A percentile compares a stretch with the other conserved stretches of the same genome.
phyloP scores from a whole-genome alignment of 331 rosid species.

The Pyracantha coccinea region DNA sequence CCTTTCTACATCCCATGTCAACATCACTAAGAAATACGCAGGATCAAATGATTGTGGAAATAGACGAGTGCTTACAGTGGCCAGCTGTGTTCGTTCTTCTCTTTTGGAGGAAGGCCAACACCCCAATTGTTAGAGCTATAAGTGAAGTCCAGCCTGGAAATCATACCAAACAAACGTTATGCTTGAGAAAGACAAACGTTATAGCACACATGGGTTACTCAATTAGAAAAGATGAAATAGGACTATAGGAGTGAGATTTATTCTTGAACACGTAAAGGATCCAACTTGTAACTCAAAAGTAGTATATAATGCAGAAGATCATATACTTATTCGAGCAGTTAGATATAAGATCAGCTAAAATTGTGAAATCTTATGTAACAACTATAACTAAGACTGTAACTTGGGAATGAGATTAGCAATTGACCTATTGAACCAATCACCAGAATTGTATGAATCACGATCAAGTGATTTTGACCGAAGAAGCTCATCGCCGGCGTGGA shows the following conservation, averaged over 20 bases:
- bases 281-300: background rate
- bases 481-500: slow-evolving; percentile 84
- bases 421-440: slow-evolving; percentile 97
- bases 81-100: slow-evolving; percentile 81
- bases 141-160: slow-evolving; percentile 81
- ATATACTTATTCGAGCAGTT: background rate
- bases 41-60: slow-evolving; percentile 3
- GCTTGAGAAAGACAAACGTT: slow-evolving; percentile 1
- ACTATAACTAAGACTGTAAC: background rate
- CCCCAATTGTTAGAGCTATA: slow-evolving; percentile 88
- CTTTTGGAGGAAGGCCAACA: slow-evolving; percentile 87
- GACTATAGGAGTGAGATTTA: background rate
- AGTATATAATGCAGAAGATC: slow-evolving; percentile 2
- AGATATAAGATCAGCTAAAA: background rate
- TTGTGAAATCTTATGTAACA: background rate
- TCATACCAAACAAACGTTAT: background rate
- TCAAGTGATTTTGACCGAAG: slow-evolving; percentile 94
- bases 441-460: slow-evolving; percentile 97
- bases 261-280: background rate
- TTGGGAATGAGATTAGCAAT: slow-evolving; percentile 2
- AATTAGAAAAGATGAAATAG: background rate
- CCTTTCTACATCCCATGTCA: slow-evolving; percentile 5
- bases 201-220: background rate
- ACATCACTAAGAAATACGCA: background rate
- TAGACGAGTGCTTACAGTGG: slow-evolving; percentile 56